Percentiles rank a stretch among this genome's conserved stretches.
Conservation (phyloP, 352 stramenopile genomes). For the Globisporangium iwayamae region DNA sequence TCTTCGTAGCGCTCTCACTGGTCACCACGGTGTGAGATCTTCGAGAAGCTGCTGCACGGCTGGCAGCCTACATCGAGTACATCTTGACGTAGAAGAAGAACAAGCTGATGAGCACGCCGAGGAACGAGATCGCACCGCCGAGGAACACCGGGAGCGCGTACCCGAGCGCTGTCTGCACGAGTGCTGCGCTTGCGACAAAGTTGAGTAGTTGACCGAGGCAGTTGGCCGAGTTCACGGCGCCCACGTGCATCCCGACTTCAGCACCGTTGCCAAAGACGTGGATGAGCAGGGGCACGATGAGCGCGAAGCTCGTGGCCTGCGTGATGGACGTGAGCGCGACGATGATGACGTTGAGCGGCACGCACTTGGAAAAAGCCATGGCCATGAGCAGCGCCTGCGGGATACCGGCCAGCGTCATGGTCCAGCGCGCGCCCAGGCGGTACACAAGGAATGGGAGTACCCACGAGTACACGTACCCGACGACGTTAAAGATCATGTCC, state of each 20-base stretch:
- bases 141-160: constrained; percentile 29
- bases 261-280: constrained; percentile 36
- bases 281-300: constrained; percentile 48
- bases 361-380: constrained; percentile 37
- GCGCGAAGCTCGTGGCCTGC: constrained; percentile 37
- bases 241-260: constrained; percentile 48
- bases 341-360: constrained; percentile 31
- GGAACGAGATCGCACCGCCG: constrained; percentile 38
- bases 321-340: constrained; percentile 42
- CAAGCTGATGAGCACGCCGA: constrained; percentile 58
- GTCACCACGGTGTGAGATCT: neutral
- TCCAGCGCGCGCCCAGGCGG: constrained; percentile 29
- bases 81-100: constrained; percentile 69
- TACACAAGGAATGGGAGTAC: constrained; percentile 35
- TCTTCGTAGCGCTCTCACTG: neutral
- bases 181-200: constrained; percentile 36
- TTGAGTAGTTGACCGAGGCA: constrained; percentile 54
- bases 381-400: constrained; percentile 40
- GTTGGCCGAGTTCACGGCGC: constrained; percentile 50
- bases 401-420: constrained; percentile 30
- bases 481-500: constrained; percentile 37
- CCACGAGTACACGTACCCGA: constrained; percentile 47
- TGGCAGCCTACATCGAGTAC: constrained; percentile 55
- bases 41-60: neutral
- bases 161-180: constrained; percentile 25